phyloP scores from a whole-genome alignment of 495 filamentous ascomycete genomes.

The Thermothielavioides terrestris region DNA sequence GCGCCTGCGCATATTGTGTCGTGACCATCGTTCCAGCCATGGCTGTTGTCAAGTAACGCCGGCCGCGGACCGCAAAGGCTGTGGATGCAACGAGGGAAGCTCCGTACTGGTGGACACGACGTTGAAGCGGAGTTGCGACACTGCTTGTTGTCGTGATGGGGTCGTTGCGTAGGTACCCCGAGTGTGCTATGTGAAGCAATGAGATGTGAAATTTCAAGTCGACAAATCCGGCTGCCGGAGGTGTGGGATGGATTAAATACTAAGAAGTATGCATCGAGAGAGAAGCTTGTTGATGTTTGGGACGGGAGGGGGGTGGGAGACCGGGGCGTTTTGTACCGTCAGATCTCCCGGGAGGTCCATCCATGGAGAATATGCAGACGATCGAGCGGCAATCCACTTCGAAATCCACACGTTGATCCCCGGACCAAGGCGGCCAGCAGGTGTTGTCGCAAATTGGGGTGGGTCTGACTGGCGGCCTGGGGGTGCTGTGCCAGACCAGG shows the following conservation, averaged over 20 bases:
- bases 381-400: constrained; percentile 41
- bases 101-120: neutral
- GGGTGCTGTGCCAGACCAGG: constrained; percentile 40
- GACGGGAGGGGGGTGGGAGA: constrained; percentile 19
- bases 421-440: constrained; percentile 32
- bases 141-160: neutral
- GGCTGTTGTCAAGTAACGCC: constrained; percentile 7
- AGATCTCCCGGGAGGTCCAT: constrained; percentile 40
- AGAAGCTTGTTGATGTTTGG: constrained; percentile 33
- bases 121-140: neutral
- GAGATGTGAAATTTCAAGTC: constrained; percentile 16
- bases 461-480: constrained; percentile 33
- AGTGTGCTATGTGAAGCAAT: neutral
- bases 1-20: constrained; percentile 34
- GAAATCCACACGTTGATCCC: constrained; percentile 32
- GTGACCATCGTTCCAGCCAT: constrained; percentile 37
- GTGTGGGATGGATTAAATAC: constrained; percentile 41
- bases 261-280: constrained; percentile 15
- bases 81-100: neutral
- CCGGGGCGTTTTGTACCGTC: constrained; percentile 38
- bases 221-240: constrained; percentile 19
- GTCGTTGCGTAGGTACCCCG: neutral
- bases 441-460: constrained; percentile 41
- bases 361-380: constrained; percentile 30
- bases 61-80: neutral